A percentile compares a stretch with the other conserved stretches of the same genome.
phyloP scores from a whole-genome alignment of 495 filamentous ascomycete species.

The Xylaria bambusicola region DNA sequence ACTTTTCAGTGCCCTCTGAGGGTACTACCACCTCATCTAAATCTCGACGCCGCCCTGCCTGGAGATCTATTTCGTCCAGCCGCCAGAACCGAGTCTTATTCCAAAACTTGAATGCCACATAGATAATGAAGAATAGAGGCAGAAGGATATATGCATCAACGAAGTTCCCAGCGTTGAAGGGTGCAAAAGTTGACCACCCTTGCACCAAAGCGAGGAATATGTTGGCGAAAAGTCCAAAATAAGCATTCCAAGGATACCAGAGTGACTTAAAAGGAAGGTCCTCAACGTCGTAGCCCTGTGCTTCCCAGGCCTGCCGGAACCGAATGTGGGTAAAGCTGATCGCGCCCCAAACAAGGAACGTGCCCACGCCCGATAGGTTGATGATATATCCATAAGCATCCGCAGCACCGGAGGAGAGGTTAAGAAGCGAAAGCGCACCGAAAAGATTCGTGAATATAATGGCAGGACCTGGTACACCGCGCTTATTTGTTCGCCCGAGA shows the following conservation, averaged over 20 bases:
- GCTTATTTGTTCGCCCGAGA: constrained; percentile 62
- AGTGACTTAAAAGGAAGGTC: constrained; percentile 61
- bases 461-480: constrained; percentile 66
- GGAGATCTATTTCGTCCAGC: constrained; percentile 61
- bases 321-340: constrained; percentile 70
- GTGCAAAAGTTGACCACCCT: constrained; percentile 56
- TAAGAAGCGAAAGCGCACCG: constrained; percentile 68
- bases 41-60: constrained; percentile 56
- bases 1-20: not conserved
- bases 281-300: constrained; percentile 54
- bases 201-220: constrained; percentile 67
- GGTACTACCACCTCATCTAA: constrained; percentile 36
- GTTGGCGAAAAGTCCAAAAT: constrained; percentile 60
- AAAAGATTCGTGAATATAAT: constrained; percentile 64
- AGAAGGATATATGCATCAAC: constrained; percentile 69
- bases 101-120: constrained; percentile 58
- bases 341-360: constrained; percentile 67
- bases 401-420: constrained; percentile 59
- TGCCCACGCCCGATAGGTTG: constrained; percentile 57
- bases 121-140: constrained; percentile 64
- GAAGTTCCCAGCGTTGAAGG: constrained; percentile 61
- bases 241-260: constrained; percentile 65
- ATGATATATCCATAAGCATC: constrained; percentile 56
- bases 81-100: constrained; percentile 57
- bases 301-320: constrained; percentile 59